These are phyloP conservation scores for Abrus precatorius DNA, from an alignment of 306 rosid species.

Conservation along the genomic window DNA sequence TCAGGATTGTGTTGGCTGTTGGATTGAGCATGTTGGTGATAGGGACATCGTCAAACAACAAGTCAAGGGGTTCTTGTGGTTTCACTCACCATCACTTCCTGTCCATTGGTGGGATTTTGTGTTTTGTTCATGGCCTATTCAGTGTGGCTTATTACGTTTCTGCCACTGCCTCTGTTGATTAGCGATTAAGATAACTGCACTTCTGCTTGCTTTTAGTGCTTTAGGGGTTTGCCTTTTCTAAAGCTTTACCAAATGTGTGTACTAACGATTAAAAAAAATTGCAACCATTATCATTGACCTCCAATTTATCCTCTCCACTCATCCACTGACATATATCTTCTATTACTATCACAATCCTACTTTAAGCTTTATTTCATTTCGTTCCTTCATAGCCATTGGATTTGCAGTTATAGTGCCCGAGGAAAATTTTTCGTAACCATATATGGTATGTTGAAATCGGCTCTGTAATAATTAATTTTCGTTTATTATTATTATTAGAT, in stretches of 20 bases:
- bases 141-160: conserved; percentile 79
- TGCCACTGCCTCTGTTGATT: conserved; percentile 64
- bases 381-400: background rate
- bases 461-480: too few relatives aligned
- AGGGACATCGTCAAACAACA: conserved; percentile 81
- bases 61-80: conserved; percentile 85
- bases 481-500: too few relatives aligned
- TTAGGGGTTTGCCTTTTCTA: conserved; percentile 38
- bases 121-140: conserved; percentile 90
- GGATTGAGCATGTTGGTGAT: conserved; percentile 92
- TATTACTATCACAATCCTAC: background rate
- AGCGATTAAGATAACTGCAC: conserved; percentile 54
- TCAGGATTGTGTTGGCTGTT: conserved; percentile 78
- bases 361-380: background rate
- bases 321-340: background rate
- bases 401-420: background rate
- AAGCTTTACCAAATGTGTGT: conserved; percentile 45
- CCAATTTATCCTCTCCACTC: background rate
- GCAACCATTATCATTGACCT: conserved; percentile 22
- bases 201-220: conserved; percentile 47
- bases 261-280: background rate
- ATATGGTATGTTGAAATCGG: background rate
- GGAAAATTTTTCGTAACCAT: background rate
- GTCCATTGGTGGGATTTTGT: conserved; percentile 90
- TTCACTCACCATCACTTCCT: conserved; percentile 93